Evolutionary conservation across 176 grass and related monocot species (phyloP).

Genomic region (Eleusine coracana): DNA sequence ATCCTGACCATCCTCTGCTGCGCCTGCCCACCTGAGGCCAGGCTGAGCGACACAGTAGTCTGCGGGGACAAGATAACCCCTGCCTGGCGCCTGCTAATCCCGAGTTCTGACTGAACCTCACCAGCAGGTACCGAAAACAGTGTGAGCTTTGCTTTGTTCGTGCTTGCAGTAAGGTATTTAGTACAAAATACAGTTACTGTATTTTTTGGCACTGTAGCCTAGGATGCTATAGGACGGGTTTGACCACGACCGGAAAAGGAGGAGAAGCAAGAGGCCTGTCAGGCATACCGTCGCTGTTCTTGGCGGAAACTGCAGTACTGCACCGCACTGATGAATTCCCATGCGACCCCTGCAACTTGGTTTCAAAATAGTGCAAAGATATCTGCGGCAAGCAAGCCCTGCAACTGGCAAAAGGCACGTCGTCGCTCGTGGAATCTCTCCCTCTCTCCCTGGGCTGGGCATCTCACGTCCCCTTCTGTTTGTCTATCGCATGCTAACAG

Average conservation of each 20-base stretch:
- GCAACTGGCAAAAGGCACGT: neutral
- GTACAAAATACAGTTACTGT: neutral
- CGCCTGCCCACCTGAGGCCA: neutral
- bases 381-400: conserved; percentile 22
- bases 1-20: conserved; percentile 8
- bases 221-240: neutral
- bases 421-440: conserved; percentile 15
- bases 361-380: neutral
- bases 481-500: neutral
- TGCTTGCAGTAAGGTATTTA: too few species aligned
- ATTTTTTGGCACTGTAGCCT: neutral
- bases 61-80: neutral
- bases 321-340: neutral
- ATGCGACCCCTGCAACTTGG: neutral
- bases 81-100: neutral
- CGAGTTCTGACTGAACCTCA: neutral
- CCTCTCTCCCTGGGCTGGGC: neutral
- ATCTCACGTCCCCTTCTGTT: neutral
- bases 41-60: neutral
- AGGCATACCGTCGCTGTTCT: conserved; percentile 9
- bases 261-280: neutral
- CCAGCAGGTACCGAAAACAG: neutral
- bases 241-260: neutral
- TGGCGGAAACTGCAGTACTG: neutral
- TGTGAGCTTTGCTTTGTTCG: too few species aligned